Percentiles rank a stretch among this genome's conserved stretches.
Conservation (phyloP, 2,329 filamentous ascomycete species). For the Dothideomycetidae sp. region DNA sequence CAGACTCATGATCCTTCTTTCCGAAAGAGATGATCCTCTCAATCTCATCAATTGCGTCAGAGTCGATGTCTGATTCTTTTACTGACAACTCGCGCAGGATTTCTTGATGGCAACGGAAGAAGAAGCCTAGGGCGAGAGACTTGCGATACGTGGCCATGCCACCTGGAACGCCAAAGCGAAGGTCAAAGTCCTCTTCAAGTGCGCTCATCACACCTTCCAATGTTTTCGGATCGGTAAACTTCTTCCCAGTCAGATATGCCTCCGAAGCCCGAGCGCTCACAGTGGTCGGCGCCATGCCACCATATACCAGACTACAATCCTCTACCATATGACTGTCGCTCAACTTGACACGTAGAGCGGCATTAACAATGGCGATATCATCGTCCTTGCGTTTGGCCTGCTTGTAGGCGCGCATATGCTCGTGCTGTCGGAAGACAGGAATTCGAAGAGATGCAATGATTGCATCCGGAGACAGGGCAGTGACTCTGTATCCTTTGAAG, state of each 20-base stretch:
- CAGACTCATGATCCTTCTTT: slow-evolving; percentile 59
- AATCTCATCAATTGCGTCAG: slow-evolving; percentile 67
- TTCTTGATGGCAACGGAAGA: slow-evolving; percentile 95
- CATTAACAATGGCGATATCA: slow-evolving; percentile 94
- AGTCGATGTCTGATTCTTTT: slow-evolving; percentile 45
- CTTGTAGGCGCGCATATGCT: slow-evolving; percentile 84
- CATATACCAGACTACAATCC: slow-evolving; percentile 71
- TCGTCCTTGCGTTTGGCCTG: slow-evolving; percentile 96
- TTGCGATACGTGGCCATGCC: slow-evolving; percentile 97
- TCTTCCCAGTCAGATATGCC: slow-evolving; percentile 60
- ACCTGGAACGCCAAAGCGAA: slow-evolving; percentile 80
- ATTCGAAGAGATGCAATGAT: slow-evolving; percentile 81
- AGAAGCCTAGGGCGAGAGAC: slow-evolving; percentile 80
- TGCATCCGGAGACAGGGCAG: slow-evolving; percentile 65
- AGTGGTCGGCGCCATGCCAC: slow-evolving; percentile 87
- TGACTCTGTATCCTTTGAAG: slow-evolving; percentile 81
- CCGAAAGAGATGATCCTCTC: slow-evolving; percentile 72
- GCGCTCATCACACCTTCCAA: slow-evolving; percentile 82
- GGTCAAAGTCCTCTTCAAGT: slow-evolving; percentile 76
- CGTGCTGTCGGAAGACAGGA: slow-evolving; percentile 58
- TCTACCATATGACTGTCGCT: slow-evolving; percentile 55
- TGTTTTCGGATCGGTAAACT: slow-evolving; percentile 64
- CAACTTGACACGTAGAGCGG: slow-evolving; percentile 62
- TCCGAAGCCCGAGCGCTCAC: slow-evolving; percentile 71
- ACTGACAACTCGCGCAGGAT: slow-evolving; percentile 47